Base-by-base conservation (phyloP, 345 rosid genomes). In the Leavenworthia alabamica region DNA sequence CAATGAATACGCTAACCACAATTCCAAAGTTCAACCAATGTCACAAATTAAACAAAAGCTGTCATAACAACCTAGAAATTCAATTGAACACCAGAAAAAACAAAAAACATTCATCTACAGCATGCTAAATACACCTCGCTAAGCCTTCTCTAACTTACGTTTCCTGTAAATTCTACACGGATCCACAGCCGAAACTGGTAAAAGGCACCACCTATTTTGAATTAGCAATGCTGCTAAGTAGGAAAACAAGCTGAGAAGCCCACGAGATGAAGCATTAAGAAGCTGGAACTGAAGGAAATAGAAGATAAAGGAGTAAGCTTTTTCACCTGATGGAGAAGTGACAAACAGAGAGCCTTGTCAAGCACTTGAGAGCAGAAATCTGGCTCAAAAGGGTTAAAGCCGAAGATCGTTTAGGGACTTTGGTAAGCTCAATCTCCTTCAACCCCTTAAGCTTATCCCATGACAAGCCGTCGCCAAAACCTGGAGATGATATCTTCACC, bases 291-390 rank as follows among this genome's bases (percentile, higher is more conserved):
- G 41, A 70, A 61, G 36, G 36, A 31, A 16, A 11, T 6, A 39
- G 24, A 35, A 5, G 11, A 33, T 19, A n/a, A 43, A 52, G 14
- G 60, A 57, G 42, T 62, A 41, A 49, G 41, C 24, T 41, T 63
- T n/a, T n/a, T 63, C 64, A 87, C 99, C 99, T 85, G 11, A 93
- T 81, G 3, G 96, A 93, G 67, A 93, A 93, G 63, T 85, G 86
- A 54, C 96, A 85, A 75, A 89, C 88, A 68, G 96, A 85, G 26
- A 93, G 96, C 73, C 79, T 93, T 8, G 88, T 85, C 86, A 93
- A 82, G 74, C 78, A 72, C 60, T 79, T 80, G 15, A 93, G 82
- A 60, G 81, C 94, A 19, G 90, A 79, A 69, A 93, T 85, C 78
- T 86, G 90, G 56, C 82, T 80, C 77, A 93, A 78, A 36, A 89